Evolutionary conservation across 2,329 filamentous ascomycete species (phyloP), one percentile per base, ranked within the genome.

Genomic region (Pyrenochaeta sp.): DNA sequence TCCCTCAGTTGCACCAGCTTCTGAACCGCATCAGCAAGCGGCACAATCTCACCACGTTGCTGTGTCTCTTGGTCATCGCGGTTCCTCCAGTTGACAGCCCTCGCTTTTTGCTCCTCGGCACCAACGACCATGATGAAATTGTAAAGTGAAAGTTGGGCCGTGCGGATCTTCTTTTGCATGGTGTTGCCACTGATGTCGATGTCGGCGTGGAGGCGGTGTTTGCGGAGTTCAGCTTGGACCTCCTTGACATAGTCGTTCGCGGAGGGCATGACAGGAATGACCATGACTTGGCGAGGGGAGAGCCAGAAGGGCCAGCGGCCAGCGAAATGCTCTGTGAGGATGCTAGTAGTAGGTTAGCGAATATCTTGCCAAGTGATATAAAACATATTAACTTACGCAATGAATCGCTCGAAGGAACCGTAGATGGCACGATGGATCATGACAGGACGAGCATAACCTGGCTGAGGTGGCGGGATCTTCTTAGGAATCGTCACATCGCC

Each of bases 241-340:
- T 94, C 90, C 83, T 76, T 74, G 62, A 91, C 91, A 76, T 95
- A 93, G 72, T 89, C 88, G 70, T 88, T 85, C 68, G 85, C 89
- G 45, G 86, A 84, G 50, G 89, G 88, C 79, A 91, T 91, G 59
- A 92, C 90, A 8, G 91, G 91, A 61, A 93, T 88, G 63, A 95
- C 86, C 67, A 91, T 83, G 63, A 95, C 87, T 78, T 95, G 91
- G 50, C 91, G 86, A n/a, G 91, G 91, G 67, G 88, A 91, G 61
- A 95, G 81, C 91, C 91, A 95, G 84, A 94, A 92, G 1, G 91
- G 91, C 91, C 91, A 95, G 81, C 93, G 93, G 69, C 91, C 91
- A 53, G 85, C 91, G 75, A 92, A 94, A 79, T 94, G 91, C 83
- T 95, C 91, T 45, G 87, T 91, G 59, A 94, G 83, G 65, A 94